Percentiles rank a stretch among this genome's conserved stretches.
Conservation (phyloP, 768 basidiomycete genomes). For the Leccinum boreale region DNA sequence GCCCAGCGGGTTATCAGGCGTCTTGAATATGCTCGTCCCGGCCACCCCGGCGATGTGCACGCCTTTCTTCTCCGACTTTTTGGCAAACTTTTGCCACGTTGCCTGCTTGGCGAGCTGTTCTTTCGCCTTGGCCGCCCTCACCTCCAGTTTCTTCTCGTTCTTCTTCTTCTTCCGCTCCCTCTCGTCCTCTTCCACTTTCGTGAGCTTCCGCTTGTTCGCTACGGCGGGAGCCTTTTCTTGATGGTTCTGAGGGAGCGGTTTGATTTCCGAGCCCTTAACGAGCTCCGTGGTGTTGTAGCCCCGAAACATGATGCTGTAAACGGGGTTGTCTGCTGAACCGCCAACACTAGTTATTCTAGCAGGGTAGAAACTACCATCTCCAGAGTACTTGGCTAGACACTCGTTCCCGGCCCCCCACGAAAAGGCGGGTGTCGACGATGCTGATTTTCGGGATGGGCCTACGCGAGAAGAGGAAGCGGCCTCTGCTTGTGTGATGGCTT, state of each 20-base stretch:
- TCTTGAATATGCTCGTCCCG: slow-evolving; percentile 93
- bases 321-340: slow-evolving; percentile 75
- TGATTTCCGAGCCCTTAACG: slow-evolving; percentile 68
- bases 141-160: slow-evolving; percentile 91
- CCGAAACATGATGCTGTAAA: slow-evolving; percentile 89
- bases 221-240: slow-evolving; percentile 37
- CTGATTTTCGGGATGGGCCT: slow-evolving; percentile 54
- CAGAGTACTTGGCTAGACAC: slow-evolving; percentile 81
- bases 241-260: slow-evolving; percentile 61
- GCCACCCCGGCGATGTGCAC: slow-evolving; percentile 84
- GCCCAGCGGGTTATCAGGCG: slow-evolving; percentile 87
- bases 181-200: slow-evolving; percentile 81
- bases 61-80: slow-evolving; percentile 92
- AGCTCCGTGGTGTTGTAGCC: slow-evolving; percentile 91
- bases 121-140: slow-evolving; percentile 79
- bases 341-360: slow-evolving; percentile 84
- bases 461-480: slow-evolving; percentile 58
- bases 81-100: slow-evolving; percentile 93
- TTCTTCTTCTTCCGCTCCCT: slow-evolving; percentile 89
- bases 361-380: slow-evolving; percentile 83
- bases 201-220: slow-evolving; percentile 73
- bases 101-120: slow-evolving; percentile 82
- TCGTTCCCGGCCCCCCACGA: slow-evolving; percentile 83
- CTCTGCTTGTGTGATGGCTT: slow-evolving; percentile 65
- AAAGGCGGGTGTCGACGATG: slow-evolving; percentile 46